Evolutionary conservation across 176 grass and related monocot species (phyloP), one percentile per base, ranked within the genome.

Genomic region (Zoysia pacifica): DNA sequence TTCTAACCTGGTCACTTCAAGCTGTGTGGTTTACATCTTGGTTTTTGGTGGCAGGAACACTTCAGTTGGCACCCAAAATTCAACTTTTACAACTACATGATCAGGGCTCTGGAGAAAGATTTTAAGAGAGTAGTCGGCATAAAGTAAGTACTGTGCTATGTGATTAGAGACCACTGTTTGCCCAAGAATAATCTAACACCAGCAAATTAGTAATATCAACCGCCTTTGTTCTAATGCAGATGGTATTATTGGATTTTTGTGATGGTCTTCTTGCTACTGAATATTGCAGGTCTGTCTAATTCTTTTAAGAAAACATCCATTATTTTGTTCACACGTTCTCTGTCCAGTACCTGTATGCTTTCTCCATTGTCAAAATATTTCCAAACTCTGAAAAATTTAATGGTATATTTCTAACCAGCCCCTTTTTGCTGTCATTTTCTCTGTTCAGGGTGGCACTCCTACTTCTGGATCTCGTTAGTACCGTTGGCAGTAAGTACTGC

Each of bases 161-260:
- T 35, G 20, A 62, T 35, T 35, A 9, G 19, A 28, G 53, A n/a
- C 16, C 2, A 0, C 51, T 2, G 15, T 56, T 56, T 18, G 3
- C 1, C 10, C 9, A 36, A 15, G 5, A 36, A 62, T 62, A 11
- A 38, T 63, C 35, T 67, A 37, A 41, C 9, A 2, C 50, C 3
- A 11, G 1, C 64, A 55, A 9, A 9, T 50, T 72, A 15, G 0
- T 75, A n/a, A 75, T 62, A 28, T 28, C 28, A 76, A 9, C 4
- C 2, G 16, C 5, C 8, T 39, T 61, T 76, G 66, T 63, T 74
- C 48, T 45, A 73, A 42, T 83, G 80, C 72, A 97, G 92, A 37
- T 97, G 90, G 91, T 94, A 97, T 63, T 85, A 90, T 3, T 97
- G 92, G 92, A 40, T 84, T 54, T 92, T 97, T 81, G 95, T 94